Evolutionary conservation across 2,329 filamentous ascomycete genomes (phyloP), one percentile per base, ranked within the genome.

Genomic region (Helotiales sp.): DNA sequence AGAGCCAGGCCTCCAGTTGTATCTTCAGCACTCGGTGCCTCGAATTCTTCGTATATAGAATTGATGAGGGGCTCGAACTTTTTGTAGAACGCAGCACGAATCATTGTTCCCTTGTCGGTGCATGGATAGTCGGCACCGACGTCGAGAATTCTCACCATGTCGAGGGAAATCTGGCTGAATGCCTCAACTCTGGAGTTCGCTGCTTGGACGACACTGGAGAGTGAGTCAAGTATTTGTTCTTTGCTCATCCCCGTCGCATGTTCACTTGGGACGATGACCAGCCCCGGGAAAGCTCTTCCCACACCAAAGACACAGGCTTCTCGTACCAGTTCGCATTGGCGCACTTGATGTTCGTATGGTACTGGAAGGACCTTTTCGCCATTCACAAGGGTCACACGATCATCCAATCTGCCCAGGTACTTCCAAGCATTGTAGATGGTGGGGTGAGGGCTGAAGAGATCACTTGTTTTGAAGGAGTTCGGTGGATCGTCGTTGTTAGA

Each of bases 251-350:
- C 69, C 0, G 73, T 72, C 0, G 82, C 81, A 2, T 78, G 76
- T 22, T 84, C 80, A 7, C 81, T 80, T 30, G 82, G 81, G 30
- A 89, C 77, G n/a, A 90, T 77, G 8, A 89, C 70, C 7, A 88
- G 72, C 0, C 87, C 87, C 0, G 85, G 85, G 30, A 84, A 79
- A 0, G 82, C 79, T 57, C 80, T 82, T 4, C 83, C 85, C 1
- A 83, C 80, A 0, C 87, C 87, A 69, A 89, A 88, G 0, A 88
- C 82, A 4, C 87, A 78, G 0, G 83, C 84, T 67, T 90, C 88
- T n/a, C 82, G 78, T 0, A 90, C 85, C 0, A 83, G 76, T 7
- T 80, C 77, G 55, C 85, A 79, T 60, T 87, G 82, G 11, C 86
- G 79, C 3, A 89, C 82, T 0, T 81, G 79, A 7, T 84, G 82